Evolutionary conservation across 1,284 basidiomycete genomes (phyloP), one percentile per base, ranked within the genome.

Genomic region (Trichosporon coremiiforme): DNA sequence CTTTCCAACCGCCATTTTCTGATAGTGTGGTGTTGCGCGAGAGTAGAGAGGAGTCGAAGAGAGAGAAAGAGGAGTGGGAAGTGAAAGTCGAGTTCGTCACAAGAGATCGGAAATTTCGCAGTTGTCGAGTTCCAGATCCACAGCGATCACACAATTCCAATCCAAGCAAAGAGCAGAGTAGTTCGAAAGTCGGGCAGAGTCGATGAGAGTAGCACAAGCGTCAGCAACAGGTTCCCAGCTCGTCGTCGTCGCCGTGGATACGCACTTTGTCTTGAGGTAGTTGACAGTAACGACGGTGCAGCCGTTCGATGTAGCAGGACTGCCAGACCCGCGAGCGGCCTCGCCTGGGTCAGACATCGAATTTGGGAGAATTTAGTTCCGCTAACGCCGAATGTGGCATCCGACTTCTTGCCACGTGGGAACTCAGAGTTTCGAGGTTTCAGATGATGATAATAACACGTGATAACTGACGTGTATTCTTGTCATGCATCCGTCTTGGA

Each of bases 1-100:
- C 93, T 95, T 95, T 83, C 93, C 93, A 86, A 95, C 92, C 84
- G 94, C 93, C 93, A 95, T 95, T 73, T 73, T 70, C 69, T 70
- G 33, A n/a, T 47, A 12, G 53, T 47, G 29, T 25, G 70, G 57
- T 47, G 25, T 13, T 45, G 38, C 36, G 41, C 15, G 45, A 53
- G 22, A 10, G 4, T 41, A 62, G 31, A 53, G 57, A 36, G 22
- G 29, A 33, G 31, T 60, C 36, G 60, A 35, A 35, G 33, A 35
- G 33, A 45, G 65, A 17, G 38, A 55, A 62, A 13, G n/a, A 12
- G 17, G 15, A 29, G 33, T 35, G 38, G 35, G n/a, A 20, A 20
- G 33, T 45, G 63, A 29, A 15, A 63, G 50, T n/a, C 2, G 22
- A 20, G 22, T 22, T 2, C 25, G 55, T 38, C 63, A 60, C 6